Evolutionary conservation across 192 early-diverging fungal genomes (phyloP).

Genomic region (Spinellus fusiger): DNA sequence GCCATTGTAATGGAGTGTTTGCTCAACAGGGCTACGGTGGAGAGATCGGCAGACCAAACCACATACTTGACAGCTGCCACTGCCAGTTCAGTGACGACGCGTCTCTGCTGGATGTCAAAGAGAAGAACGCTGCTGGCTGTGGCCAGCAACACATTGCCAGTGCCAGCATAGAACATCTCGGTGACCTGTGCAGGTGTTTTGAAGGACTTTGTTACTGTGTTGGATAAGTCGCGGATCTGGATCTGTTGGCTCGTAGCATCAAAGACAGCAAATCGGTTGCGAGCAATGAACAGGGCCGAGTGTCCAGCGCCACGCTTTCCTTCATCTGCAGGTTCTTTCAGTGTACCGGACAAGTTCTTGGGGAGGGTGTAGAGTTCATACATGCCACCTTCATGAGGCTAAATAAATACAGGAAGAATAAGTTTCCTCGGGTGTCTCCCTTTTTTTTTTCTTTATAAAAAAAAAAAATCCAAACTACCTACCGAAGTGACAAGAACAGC

Average conservation of each 20-base stretch:
- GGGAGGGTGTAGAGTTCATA: constrained; percentile 90
- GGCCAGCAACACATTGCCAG: constrained; percentile 76
- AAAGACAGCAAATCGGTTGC: constrained; percentile 96
- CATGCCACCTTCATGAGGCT: constrained; percentile 79
- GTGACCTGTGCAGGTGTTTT: constrained; percentile 70
- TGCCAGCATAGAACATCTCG: constrained; percentile 87
- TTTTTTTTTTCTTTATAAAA: not conserved
- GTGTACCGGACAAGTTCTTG: constrained; percentile 58
- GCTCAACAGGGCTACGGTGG: constrained; percentile 83
- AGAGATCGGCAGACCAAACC: constrained; percentile 88
- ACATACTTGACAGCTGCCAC: constrained; percentile 90
- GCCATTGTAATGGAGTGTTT: constrained; percentile 96
- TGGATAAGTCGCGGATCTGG: constrained; percentile 80
- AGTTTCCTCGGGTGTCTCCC: not conserved
- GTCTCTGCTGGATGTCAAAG: constrained; percentile 85
- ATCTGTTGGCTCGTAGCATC: constrained; percentile 82
- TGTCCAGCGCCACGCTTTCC: constrained; percentile 75
- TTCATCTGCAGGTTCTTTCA: constrained; percentile 54
- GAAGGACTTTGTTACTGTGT: constrained; percentile 87
- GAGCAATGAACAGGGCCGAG: constrained; percentile 88
- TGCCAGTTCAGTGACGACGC: constrained; percentile 68
- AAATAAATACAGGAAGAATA: not conserved
- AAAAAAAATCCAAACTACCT: constrained; percentile 5
- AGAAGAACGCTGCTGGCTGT: constrained; percentile 85
- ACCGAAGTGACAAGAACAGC: constrained; percentile 82